phyloP scores from a whole-genome alignment of 208 protist genomes.

The Balamuthia mandrillaris region DNA sequence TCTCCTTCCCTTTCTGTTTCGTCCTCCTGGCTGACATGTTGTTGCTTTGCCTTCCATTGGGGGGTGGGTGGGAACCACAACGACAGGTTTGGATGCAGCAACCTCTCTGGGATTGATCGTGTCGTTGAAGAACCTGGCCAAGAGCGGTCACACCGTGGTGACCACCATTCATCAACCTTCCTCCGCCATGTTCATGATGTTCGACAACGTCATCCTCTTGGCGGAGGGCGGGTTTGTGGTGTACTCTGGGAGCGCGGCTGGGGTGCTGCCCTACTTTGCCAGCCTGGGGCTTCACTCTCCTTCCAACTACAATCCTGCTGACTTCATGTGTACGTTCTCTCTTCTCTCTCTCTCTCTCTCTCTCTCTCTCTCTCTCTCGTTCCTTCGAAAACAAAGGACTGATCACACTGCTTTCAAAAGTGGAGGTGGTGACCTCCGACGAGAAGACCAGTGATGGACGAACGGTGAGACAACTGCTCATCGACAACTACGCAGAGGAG shows the following conservation, averaged over 20 bases:
- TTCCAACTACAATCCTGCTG: slow-evolving; percentile 40
- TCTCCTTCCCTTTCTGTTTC: too few relatives aligned
- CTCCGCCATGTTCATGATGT: slow-evolving; percentile 56
- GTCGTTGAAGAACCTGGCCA: slow-evolving; percentile 2
- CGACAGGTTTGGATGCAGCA: slow-evolving; percentile 6
- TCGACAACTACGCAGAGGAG: not conserved
- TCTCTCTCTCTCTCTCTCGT: not conserved
- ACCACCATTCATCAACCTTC: slow-evolving; percentile 59
- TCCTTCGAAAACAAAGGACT: not conserved
- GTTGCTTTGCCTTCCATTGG: too few relatives aligned
- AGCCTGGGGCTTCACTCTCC: slow-evolving; percentile 31
- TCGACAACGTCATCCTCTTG: slow-evolving; percentile 50
- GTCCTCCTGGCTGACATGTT: too few relatives aligned
- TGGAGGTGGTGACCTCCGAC: not conserved
- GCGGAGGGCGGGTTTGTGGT: slow-evolving; percentile 10
- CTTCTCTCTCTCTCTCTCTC: not conserved
- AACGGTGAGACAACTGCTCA: not conserved
- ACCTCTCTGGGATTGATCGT: not conserved
- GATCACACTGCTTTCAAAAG: not conserved
- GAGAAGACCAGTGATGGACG: not conserved
- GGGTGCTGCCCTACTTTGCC: slow-evolving; percentile 21
- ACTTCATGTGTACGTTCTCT: slow-evolving; percentile 10
- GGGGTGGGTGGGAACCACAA: too few relatives aligned
- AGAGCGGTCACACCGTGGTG: slow-evolving; percentile 42
- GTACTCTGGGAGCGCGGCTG: not conserved